phyloP scores from a whole-genome alignment of 106 monocot species.

The Dendrobium officinale region DNA sequence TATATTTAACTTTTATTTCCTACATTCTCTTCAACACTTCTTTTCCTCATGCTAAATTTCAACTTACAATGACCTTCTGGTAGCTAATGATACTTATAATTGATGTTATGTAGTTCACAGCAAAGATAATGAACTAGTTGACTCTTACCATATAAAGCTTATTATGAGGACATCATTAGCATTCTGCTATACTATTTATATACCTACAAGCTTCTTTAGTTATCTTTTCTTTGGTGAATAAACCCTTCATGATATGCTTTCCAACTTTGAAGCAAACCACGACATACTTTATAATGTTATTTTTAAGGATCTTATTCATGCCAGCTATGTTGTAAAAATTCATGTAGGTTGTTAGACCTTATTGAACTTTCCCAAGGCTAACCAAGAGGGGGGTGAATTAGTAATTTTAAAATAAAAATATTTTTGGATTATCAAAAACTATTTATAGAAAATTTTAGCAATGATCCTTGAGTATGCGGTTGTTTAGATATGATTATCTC shows the following conservation, averaged over 20 bases:
- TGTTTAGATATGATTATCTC: no score
- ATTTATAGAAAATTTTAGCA: no score
- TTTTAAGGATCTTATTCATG: slow-evolving; percentile 62
- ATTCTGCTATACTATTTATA: slow-evolving; percentile 74
- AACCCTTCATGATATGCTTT: slow-evolving; percentile 84
- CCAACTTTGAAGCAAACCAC: slow-evolving; percentile 80
- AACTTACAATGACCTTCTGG: neutral
- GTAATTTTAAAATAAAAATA: no score
- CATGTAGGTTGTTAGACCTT: no score
- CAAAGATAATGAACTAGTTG: slow-evolving; percentile 78
- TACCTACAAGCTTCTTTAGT: slow-evolving; percentile 79
- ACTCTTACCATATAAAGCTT: slow-evolving; percentile 56
- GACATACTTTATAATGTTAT: slow-evolving; percentile 66
- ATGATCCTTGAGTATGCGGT: no score
- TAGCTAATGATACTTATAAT: neutral
- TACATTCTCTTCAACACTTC: neutral
- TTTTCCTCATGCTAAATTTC: neutral
- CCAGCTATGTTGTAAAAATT: slow-evolving; percentile 71
- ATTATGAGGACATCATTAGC: slow-evolving; percentile 66
- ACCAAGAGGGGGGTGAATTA: no score
- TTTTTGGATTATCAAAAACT: no score
- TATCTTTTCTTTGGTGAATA: slow-evolving; percentile 89
- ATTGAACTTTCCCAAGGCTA: slow-evolving; percentile 65
- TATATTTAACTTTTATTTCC: no score
- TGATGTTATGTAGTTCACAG: slow-evolving; percentile 61